Conservation (phyloP, 257 asterid genomes). For the Euphrasia confusa region DNA sequence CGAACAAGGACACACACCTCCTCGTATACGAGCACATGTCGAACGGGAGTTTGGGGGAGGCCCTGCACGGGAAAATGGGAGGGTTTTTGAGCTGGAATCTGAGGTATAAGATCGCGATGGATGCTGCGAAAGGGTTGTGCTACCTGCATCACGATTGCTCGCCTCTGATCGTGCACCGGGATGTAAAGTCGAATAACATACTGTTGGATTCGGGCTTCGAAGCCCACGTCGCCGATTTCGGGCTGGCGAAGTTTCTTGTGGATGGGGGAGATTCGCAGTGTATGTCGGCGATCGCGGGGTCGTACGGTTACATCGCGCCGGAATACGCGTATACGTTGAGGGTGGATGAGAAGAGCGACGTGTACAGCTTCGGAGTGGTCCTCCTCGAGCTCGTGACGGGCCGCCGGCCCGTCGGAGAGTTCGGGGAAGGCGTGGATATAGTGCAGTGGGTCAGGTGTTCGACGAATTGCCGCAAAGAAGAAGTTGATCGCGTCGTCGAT, state of each 20-base stretch:
- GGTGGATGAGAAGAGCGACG: conserved; percentile 44
- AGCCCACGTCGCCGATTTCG: conserved; percentile 85
- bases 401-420: conserved; percentile 36
- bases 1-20: conserved; percentile 62
- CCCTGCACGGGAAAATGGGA: conserved; percentile 63
- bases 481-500: conserved; percentile 40
- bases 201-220: conserved; percentile 65
- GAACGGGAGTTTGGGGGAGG: conserved; percentile 76
- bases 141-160: conserved; percentile 77
- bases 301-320: conserved; percentile 86
- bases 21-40: conserved; percentile 77
- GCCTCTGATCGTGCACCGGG: conserved; percentile 71
- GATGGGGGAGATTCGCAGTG: conserved; percentile 70
- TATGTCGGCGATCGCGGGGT: conserved; percentile 86
- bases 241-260: conserved; percentile 65
- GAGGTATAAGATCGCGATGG: conserved; percentile 64
- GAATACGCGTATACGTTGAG: conserved; percentile 39
- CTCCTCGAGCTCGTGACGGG: conserved; percentile 39
- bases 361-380: conserved; percentile 43
- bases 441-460: conserved; percentile 49
- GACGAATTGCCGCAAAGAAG: conserved; percentile 52
- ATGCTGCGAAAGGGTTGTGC: conserved; percentile 72
- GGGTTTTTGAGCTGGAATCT: conserved; percentile 57
- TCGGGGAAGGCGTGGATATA: conserved; percentile 43
- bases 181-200: conserved; percentile 73